phyloP scores from a whole-genome alignment of 1,284 basidiomycete genomes.

The Rhodotorula glutinis region DNA sequence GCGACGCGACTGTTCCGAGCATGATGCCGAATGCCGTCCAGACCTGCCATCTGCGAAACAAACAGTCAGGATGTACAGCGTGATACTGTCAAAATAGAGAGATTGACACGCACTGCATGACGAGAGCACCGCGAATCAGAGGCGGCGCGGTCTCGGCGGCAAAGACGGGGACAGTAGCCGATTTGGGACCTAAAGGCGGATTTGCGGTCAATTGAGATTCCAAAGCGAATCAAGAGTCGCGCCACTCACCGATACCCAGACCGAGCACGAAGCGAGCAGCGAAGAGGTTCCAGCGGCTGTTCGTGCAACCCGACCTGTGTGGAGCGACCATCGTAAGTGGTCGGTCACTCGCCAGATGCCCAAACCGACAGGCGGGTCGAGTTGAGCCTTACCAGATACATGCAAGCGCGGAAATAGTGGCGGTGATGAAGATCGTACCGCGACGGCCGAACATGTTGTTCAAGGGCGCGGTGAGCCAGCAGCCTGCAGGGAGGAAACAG shows the following conservation, averaged over 20 bases:
- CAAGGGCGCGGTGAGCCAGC: conserved; percentile 49
- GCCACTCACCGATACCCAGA: conserved; percentile 51
- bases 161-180: conserved; percentile 49
- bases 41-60: conserved; percentile 2
- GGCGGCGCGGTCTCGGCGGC: conserved; percentile 50
- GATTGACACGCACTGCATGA: conserved; percentile 48
- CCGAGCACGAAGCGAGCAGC: conserved; percentile 48
- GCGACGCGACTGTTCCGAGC: conserved; percentile 46
- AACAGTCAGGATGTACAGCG: no score
- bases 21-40: conserved; percentile 54
- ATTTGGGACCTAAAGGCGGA: conserved; percentile 36
- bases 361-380: no score
- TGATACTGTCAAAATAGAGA: no score
- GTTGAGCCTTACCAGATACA: conserved; percentile 54
- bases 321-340: no score
- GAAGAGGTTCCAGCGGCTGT: conserved; percentile 56
- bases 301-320: conserved; percentile 53
- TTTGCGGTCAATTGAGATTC: no score
- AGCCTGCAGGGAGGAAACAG: conserved; percentile 43
- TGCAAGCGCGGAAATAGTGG: conserved; percentile 56
- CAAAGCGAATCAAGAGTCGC: background rate
- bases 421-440: conserved; percentile 66
- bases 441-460: conserved; percentile 57
- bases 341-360: no score
- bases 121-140: conserved; percentile 53